These are phyloP conservation scores for Penicillium parvum DNA, from an alignment of 495 filamentous ascomycete genomes.

Conservation along the genomic window DNA sequence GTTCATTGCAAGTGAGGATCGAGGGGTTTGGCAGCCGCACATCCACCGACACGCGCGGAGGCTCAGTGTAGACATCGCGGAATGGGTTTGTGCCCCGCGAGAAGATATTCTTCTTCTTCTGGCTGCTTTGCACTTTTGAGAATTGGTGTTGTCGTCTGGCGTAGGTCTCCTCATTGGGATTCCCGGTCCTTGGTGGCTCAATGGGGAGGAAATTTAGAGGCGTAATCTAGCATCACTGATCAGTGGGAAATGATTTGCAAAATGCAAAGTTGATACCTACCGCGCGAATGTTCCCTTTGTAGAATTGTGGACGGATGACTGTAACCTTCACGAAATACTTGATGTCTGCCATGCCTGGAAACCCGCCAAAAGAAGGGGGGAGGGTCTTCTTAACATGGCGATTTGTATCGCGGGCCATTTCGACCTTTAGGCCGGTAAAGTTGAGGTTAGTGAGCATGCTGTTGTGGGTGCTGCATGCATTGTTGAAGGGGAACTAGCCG, in stretches of 20 bases:
- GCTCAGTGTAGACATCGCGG: constrained; percentile 19
- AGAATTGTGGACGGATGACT: constrained; percentile 72
- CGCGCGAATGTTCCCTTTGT: constrained; percentile 76
- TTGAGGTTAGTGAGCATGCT: constrained; percentile 55
- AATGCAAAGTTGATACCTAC: constrained; percentile 31
- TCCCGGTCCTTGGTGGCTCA: constrained; percentile 72
- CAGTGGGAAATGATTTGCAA: constrained; percentile 1
- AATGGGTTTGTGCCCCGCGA: constrained; percentile 28
- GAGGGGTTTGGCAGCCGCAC: constrained; percentile 82
- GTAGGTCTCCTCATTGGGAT: constrained; percentile 71
- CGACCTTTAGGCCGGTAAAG: constrained; percentile 51
- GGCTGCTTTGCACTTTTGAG: constrained; percentile 33
- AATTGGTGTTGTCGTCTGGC: constrained; percentile 80
- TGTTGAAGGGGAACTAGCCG: constrained; percentile 78
- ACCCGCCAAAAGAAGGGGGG: constrained; percentile 79
- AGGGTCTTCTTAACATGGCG: constrained; percentile 80
- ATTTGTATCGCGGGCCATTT: constrained; percentile 51
- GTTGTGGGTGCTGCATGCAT: constrained; percentile 64
- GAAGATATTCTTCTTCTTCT: constrained; percentile 55
- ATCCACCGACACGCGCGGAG: constrained; percentile 62
- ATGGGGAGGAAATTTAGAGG: constrained; percentile 85
- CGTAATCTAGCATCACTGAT: constrained; percentile 36
- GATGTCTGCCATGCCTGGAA: constrained; percentile 80
- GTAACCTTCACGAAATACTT: constrained; percentile 92
- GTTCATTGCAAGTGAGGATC: constrained; percentile 82